These are phyloP conservation scores for Apiospora sp. DNA, from an alignment of 2,329 filamentous ascomycete genomes.

Conservation along the genomic window DNA sequence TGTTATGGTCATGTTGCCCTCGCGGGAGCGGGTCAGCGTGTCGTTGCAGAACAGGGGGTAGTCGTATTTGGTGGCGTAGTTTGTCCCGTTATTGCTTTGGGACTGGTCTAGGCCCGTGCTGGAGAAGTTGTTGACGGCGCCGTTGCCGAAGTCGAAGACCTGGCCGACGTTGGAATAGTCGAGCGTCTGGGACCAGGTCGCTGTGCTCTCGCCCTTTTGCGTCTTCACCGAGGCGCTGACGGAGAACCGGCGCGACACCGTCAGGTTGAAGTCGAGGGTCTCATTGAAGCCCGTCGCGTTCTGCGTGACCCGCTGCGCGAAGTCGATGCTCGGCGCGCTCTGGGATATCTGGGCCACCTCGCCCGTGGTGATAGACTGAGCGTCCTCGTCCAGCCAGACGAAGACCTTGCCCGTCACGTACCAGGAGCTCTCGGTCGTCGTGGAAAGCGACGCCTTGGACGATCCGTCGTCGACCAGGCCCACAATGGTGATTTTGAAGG, in stretches of 20 bases:
- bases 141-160: slow-evolving; percentile 38
- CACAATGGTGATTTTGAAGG: slow-evolving; percentile 71
- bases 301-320: slow-evolving; percentile 58
- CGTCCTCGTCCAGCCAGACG: slow-evolving; percentile 68
- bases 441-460: slow-evolving; percentile 56
- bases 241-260: slow-evolving; percentile 62
- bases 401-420: slow-evolving; percentile 82
- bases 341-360: slow-evolving; percentile 42
- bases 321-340: slow-evolving; percentile 52
- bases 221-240: slow-evolving; percentile 61
- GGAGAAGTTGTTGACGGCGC: slow-evolving; percentile 41
- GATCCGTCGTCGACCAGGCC: slow-evolving; percentile 67
- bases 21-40: slow-evolving; percentile 51
- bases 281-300: slow-evolving; percentile 62
- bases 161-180: slow-evolving; percentile 62
- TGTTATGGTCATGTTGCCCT: slow-evolving; percentile 55
- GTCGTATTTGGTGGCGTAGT: slow-evolving; percentile 53
- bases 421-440: slow-evolving; percentile 73
- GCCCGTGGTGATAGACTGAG: slow-evolving; percentile 60
- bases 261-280: slow-evolving; percentile 65
- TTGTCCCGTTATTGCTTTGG: slow-evolving; percentile 35
- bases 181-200: slow-evolving; percentile 65
- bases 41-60: slow-evolving; percentile 70
- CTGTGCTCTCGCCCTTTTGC: slow-evolving; percentile 50
- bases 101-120: slow-evolving; percentile 48